Percentiles rank a stretch among this genome's conserved stretches.
Evolutionary conservation across 2,329 filamentous ascomycete species (phyloP).

Genomic region (Xylariaceae sp.): DNA sequence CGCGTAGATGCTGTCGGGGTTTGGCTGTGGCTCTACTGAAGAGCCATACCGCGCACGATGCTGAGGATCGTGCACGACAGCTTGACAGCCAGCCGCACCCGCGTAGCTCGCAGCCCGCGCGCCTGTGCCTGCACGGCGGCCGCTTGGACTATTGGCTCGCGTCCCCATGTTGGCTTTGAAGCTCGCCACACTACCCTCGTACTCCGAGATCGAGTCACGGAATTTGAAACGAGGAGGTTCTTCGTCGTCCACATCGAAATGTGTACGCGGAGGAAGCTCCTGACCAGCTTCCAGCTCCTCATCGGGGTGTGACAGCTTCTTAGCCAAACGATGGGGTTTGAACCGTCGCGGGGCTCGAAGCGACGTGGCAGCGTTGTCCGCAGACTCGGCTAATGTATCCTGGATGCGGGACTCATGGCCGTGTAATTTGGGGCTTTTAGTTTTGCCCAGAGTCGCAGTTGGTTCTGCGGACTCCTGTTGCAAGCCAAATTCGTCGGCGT

Average conservation of each 20-base stretch:
- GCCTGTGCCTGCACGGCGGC: background rate
- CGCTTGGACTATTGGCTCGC: background rate
- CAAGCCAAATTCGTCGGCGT: slow-evolving; percentile 1
- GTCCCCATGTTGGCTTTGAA: slow-evolving; percentile 16
- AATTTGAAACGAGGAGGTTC: slow-evolving; percentile 28
- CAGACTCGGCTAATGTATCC: too few relatives aligned
- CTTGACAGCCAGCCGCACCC: too few relatives aligned
- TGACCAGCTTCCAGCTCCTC: too few relatives aligned
- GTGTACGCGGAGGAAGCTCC: too few relatives aligned
- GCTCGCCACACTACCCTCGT: slow-evolving; percentile 15
- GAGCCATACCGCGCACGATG: too few relatives aligned
- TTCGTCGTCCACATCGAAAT: slow-evolving; percentile 16
- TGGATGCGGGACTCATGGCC: too few relatives aligned
- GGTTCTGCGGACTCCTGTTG: too few relatives aligned
- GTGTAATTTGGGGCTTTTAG: too few relatives aligned
- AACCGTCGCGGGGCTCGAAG: slow-evolving; percentile 14
- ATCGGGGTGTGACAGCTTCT: slow-evolving; percentile 16
- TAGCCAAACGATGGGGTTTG: slow-evolving; percentile 11
- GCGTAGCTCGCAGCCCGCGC: too few relatives aligned
- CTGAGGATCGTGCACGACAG: too few relatives aligned
- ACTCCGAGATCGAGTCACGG: slow-evolving; percentile 29
- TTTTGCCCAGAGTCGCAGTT: too few relatives aligned
- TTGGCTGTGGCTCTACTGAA: too few relatives aligned
- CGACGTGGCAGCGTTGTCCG: background rate
- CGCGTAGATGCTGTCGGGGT: slow-evolving; percentile 1